Conservation (phyloP, 1,139 yeast species). For the Debaryomyces robertsiae region DNA sequence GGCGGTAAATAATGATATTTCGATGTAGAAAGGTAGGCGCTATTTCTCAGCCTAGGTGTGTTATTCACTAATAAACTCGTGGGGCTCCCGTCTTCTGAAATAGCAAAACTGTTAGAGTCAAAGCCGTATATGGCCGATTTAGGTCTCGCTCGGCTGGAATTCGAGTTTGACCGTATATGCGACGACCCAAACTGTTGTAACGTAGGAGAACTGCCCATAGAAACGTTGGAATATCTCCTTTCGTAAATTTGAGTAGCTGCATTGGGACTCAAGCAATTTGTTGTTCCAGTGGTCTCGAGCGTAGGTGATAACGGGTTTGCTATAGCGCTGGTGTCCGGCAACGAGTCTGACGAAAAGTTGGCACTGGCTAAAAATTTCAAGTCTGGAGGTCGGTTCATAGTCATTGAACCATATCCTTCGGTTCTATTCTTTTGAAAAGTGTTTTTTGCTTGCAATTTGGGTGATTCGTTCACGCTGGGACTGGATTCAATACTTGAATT, state of each 20-base stretch:
- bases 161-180: constrained; percentile 22
- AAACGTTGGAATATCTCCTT: constrained; percentile 26
- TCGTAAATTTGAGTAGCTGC: constrained; percentile 1
- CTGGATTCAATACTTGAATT: constrained; percentile 8
- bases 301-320: constrained; percentile 5
- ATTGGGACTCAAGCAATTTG: constrained; percentile 7
- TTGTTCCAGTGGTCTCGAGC: constrained; percentile 6
- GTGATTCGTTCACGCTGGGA: constrained; percentile 3
- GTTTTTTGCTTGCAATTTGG: neutral
- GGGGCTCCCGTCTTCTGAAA: constrained; percentile 34
- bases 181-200: constrained; percentile 22
- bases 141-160: constrained; percentile 33
- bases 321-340: constrained; percentile 19
- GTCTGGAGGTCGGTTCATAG: constrained; percentile 7
- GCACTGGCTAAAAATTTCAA: constrained; percentile 37
- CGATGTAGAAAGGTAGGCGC: constrained; percentile 17
- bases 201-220: constrained; percentile 28
- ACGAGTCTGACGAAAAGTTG: constrained; percentile 48
- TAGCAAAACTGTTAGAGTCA: constrained; percentile 31
- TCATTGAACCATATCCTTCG: neutral
- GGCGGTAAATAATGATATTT: constrained; percentile 13
- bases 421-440: neutral
- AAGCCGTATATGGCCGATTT: constrained; percentile 38
- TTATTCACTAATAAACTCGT: constrained; percentile 22
- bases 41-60: constrained; percentile 27